phyloP scores from a whole-genome alignment of 495 filamentous ascomycete genomes.

The Lophiotrema nucula region DNA sequence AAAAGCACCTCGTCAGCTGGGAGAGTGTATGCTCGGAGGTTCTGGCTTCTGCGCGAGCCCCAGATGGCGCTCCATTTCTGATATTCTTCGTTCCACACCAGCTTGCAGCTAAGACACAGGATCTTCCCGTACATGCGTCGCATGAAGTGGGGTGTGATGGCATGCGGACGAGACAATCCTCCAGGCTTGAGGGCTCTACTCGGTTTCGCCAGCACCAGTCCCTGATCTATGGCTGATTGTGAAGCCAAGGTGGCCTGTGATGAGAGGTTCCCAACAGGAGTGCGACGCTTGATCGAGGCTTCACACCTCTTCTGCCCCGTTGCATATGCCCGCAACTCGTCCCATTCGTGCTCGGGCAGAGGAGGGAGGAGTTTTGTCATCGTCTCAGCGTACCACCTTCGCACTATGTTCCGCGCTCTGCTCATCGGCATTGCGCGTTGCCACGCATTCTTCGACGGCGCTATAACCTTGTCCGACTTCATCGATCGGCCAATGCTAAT shows the following conservation, averaged over 20 bases:
- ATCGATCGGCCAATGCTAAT: constrained; percentile 29
- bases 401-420: constrained; percentile 57
- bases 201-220: constrained; percentile 11
- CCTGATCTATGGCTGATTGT: background rate
- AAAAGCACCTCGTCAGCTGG: constrained; percentile 14
- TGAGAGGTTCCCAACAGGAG: background rate
- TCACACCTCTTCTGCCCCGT: too few species aligned
- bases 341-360: constrained; percentile 64
- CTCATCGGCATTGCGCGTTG: constrained; percentile 53
- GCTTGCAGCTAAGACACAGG: constrained; percentile 15
- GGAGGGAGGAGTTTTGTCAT: constrained; percentile 67
- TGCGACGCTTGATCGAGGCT: constrained; percentile 27
- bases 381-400: constrained; percentile 57
- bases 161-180: constrained; percentile 18
- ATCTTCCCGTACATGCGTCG: constrained; percentile 25
- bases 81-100: constrained; percentile 18
- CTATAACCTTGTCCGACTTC: constrained; percentile 47
- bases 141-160: constrained; percentile 24
- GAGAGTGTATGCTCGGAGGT: background rate
- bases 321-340: constrained; percentile 57
- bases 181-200: constrained; percentile 13
- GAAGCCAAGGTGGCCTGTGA: too few species aligned
- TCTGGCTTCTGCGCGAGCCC: constrained; percentile 4
- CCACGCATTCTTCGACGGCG: constrained; percentile 66
- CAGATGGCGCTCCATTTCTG: constrained; percentile 24